A percentile compares a stretch with the other conserved stretches of the same genome.
Conservation (phyloP, 1,284 basidiomycete species). For the Microbotryum scabiosae region DNA sequence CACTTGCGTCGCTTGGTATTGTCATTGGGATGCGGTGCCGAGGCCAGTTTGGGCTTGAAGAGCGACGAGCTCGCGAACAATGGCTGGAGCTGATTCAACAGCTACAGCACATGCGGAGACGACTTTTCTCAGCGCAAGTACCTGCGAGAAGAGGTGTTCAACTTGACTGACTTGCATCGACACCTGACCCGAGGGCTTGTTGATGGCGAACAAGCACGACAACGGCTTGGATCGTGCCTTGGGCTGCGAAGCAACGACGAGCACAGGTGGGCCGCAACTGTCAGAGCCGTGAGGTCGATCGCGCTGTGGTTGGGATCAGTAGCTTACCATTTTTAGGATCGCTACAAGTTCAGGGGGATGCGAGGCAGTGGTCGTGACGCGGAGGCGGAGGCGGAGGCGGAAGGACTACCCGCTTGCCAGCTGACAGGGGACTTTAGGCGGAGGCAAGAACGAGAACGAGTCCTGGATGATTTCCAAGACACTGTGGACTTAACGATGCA, state of each 20-base stretch:
- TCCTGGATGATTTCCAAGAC: not conserved
- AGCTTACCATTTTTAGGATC: too few relatives aligned
- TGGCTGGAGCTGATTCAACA: slow-evolving; percentile 78
- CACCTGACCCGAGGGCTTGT: slow-evolving; percentile 77
- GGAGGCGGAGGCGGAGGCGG: too few relatives aligned
- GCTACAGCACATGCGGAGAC: slow-evolving; percentile 33
- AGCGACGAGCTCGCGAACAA: slow-evolving; percentile 68
- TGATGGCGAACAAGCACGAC: slow-evolving; percentile 64
- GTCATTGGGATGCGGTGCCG: not conserved
- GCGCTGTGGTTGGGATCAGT: too few relatives aligned
- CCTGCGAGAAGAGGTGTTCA: not conserved
- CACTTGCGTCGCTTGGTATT: slow-evolving; percentile 14
- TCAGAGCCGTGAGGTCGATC: too few relatives aligned
- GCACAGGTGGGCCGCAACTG: too few relatives aligned
- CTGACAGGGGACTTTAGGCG: too few relatives aligned
- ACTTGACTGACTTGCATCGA: slow-evolving; percentile 57
- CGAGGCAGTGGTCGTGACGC: too few relatives aligned
- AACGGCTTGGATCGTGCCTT: slow-evolving; percentile 17
- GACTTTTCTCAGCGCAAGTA: too few relatives aligned
- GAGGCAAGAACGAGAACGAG: slow-evolving; percentile 1
- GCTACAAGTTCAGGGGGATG: too few relatives aligned
- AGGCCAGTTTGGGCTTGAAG: slow-evolving; percentile 50
- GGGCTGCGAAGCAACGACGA: slow-evolving; percentile 9
- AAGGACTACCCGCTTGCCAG: too few relatives aligned
- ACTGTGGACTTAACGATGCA: not conserved